Evolutionary conservation across 495 filamentous ascomycete genomes (phyloP), one percentile per base, ranked within the genome.

Genomic region (Pseudoneurospora amorphoporcata): DNA sequence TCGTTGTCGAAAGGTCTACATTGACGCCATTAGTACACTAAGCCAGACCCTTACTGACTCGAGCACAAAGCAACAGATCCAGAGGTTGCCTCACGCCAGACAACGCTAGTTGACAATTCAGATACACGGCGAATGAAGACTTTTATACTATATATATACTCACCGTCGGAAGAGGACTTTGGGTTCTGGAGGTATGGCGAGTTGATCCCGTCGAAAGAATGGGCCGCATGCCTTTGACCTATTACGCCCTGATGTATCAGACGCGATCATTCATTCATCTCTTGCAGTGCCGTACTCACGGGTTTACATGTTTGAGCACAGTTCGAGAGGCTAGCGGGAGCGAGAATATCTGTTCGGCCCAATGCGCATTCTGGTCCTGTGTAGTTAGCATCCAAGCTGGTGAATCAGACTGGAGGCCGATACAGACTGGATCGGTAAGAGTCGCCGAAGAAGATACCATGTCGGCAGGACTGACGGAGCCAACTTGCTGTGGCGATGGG

Each of bases 281-380:
- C 14, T 4, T 7, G 35, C 68, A 40, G 35, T 6, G 19, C 3
- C n/a, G 35, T 9, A 65, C 75, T 69, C 39, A 82, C 78, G 73
- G 70, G 71, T 42, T 77, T n/a, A 76, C 75, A 73, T 83, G 78
- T 73, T 83, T 86, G 73, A 88, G 75, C 35, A 82, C 81, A 47
- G 86, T 86, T 17, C 84, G 79, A 19, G 84, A 83, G 9, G 85
- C 84, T 58, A 86, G 78, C 1, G 84, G 84, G 5, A 86, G 80
- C 6, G 86, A 86, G 71, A 88, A 88, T 38, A 88, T 87, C 19
- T 86, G 83, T 75, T 88, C 84, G 37, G 87, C 86, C 87, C 87
- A 88, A 47, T 81, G 76, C 9, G 76, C 70, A 47, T 74, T 75
- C 75, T 80, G 45, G 19, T 29, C 2, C 17, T 35, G 53, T 65